Percentiles rank a stretch among this genome's conserved stretches.
Evolutionary conservation across 1,284 basidiomycete species (phyloP).

Genomic region (Cerrena zonata): DNA sequence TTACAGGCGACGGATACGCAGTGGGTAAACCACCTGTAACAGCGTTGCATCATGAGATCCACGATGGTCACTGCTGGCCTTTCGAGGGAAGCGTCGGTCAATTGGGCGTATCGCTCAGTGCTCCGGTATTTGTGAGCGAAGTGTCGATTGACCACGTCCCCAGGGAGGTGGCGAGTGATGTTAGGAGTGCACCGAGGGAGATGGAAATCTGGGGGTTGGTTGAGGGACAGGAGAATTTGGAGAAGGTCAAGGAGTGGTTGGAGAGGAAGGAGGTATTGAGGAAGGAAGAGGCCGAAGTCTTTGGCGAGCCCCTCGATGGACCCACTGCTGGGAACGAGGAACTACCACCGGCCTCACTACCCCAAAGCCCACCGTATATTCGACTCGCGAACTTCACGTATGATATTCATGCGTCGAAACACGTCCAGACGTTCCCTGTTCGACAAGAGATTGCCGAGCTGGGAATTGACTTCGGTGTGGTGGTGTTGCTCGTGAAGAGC

Average conservation of each 20-base stretch:
- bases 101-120: slow-evolving; percentile 74
- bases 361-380: slow-evolving; percentile 54
- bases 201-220: slow-evolving; percentile 88
- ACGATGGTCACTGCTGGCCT: slow-evolving; percentile 89
- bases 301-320: slow-evolving; percentile 33
- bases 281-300: slow-evolving; percentile 25
- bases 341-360: slow-evolving; percentile 49
- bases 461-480: slow-evolving; percentile 74
- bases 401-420: slow-evolving; percentile 59
- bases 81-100: slow-evolving; percentile 75
- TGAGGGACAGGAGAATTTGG: slow-evolving; percentile 68
- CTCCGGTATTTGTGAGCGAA: slow-evolving; percentile 64
- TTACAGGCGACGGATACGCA: slow-evolving; percentile 55
- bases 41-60: slow-evolving; percentile 76
- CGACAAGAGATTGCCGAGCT: slow-evolving; percentile 60
- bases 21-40: slow-evolving; percentile 78
- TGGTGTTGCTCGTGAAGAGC: slow-evolving; percentile 71
- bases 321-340: slow-evolving; percentile 27
- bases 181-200: slow-evolving; percentile 73
- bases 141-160: slow-evolving; percentile 87
- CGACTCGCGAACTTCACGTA: slow-evolving; percentile 78
- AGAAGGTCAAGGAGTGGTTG: slow-evolving; percentile 49
- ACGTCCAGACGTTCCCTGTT: slow-evolving; percentile 85
- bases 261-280: slow-evolving; percentile 34
- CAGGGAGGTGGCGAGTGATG: slow-evolving; percentile 70